Base-by-base conservation (phyloP, 75 land plant genomes). In the Picea sitchensis region DNA sequence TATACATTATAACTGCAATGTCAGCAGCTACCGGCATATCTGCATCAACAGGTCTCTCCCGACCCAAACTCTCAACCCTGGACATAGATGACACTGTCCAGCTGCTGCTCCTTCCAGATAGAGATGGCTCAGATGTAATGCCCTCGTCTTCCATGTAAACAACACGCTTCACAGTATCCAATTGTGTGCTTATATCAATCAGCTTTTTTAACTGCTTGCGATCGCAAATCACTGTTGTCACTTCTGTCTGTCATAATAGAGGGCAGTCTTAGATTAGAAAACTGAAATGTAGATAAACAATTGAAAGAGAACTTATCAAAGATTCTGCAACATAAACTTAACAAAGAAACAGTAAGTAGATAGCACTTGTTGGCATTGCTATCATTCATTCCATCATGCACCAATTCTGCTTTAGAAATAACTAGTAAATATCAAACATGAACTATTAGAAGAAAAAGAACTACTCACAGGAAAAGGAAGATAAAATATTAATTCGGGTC, bases 1-100 rank as follows among this genome's bases (percentile, higher is more conserved):
- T 98, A 64, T 98, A 98, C 99, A 98, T 98, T 81, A 98, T 93
- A 60, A 98, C 99, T 67, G 99, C 98, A 81, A 92, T 44, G 79
- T 98, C 96, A 80, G 88, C 80, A 82, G 98, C 56, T 64, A 83
- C 73, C 44, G 99, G 99, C 69, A 95, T 59, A 60, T 90, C 84
- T 59, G 99, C 78, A 64, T 88, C 88, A 62, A 83, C 80, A 62
- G 90, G 89, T 18, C 76, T 88, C 41, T 84, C 85, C 51, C 77
- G 76, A 58, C 99, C 99, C 34, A 95, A 59, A 64, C 23, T 83
- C 67, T 92, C 82, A 31, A 95, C 92, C 34, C 87, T 86, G 34
- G 80, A 74, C 83, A 98, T 90, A 61, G 91, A 88, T 38, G 68
- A 79, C 12, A 95, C 67, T 38, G 68, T 85, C 99, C 99, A 96